Conservation (phyloP, 192 early-diverging fungal species). For the Pilobolus umbonatus region DNA sequence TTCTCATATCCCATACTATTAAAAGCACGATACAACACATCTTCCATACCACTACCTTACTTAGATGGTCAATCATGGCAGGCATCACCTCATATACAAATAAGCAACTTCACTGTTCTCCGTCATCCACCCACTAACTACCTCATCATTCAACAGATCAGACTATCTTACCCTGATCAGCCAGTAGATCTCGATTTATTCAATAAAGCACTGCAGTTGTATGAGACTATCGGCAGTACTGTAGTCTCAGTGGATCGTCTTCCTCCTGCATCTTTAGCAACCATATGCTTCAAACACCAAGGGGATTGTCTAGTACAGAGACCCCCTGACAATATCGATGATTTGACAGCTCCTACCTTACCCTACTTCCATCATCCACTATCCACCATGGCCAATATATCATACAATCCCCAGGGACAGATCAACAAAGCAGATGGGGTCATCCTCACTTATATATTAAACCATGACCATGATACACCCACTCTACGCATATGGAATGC, state of each 20-base stretch:
- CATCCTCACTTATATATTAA: slow-evolving; percentile 51
- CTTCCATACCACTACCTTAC: not conserved
- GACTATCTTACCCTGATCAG: slow-evolving; percentile 11
- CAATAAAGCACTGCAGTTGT: slow-evolving; percentile 9
- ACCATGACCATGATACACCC: not conserved
- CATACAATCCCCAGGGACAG: slow-evolving; percentile 11
- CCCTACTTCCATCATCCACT: slow-evolving; percentile 11
- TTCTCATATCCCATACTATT: slow-evolving; percentile 11
- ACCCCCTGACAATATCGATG: slow-evolving; percentile 6
- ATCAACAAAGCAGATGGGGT: slow-evolving; percentile 42
- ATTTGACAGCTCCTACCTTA: not conserved
- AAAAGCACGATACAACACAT: not conserved
- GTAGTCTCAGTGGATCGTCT: not conserved
- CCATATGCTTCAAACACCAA: slow-evolving; percentile 16
- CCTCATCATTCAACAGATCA: slow-evolving; percentile 14
- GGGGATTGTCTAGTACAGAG: slow-evolving; percentile 55
- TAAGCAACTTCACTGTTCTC: not conserved
- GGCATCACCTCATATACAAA: slow-evolving; percentile 13
- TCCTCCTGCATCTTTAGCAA: not conserved
- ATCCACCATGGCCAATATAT: slow-evolving; percentile 21
- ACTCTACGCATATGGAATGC: slow-evolving; percentile 16
- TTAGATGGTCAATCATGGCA: slow-evolving; percentile 23
- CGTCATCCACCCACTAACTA: not conserved
- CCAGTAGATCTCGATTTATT: slow-evolving; percentile 17
- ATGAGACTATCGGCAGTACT: slow-evolving; percentile 4